Evolutionary conservation across 306 rosid species (phyloP).

Genomic region (Fagus crenata): DNA sequence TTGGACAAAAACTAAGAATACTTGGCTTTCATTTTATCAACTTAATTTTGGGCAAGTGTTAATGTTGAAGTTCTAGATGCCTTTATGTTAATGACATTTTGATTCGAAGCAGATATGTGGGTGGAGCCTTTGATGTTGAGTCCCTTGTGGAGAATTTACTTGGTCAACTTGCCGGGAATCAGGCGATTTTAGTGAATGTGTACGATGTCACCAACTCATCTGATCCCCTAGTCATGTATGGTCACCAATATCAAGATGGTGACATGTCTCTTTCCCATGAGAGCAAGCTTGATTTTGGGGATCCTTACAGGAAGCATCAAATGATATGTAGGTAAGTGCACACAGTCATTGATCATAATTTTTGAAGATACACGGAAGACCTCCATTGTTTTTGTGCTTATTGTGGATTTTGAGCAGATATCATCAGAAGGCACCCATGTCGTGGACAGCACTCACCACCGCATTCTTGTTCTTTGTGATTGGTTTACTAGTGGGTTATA

Average conservation of each 20-base stretch:
- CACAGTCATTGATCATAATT: conserved; percentile 13
- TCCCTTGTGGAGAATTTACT: conserved; percentile 98
- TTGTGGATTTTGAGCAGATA: conserved; percentile 59
- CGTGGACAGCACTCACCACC: conserved; percentile 70
- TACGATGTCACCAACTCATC: conserved; percentile 83
- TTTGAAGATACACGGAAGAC: neutral
- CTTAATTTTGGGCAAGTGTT: conserved; percentile 6
- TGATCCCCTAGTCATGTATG: conserved; percentile 80
- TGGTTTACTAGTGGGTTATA: conserved; percentile 77
- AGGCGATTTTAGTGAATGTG: conserved; percentile 86
- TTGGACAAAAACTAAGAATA: neutral
- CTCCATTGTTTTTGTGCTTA: conserved; percentile 19
- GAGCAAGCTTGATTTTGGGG: conserved; percentile 97
- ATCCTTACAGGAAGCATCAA: conserved; percentile 82
- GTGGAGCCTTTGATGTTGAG: conserved; percentile 98
- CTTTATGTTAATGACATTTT: conserved; percentile 30
- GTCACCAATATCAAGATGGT: conserved; percentile 78
- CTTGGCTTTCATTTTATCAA: conserved; percentile 10
- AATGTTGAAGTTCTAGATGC: conserved; percentile 22
- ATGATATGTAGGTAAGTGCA: conserved; percentile 90
- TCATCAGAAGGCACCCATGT: conserved; percentile 81
- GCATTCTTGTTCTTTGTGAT: conserved; percentile 74
- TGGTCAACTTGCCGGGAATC: conserved; percentile 94
- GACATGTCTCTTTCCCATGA: conserved; percentile 69
- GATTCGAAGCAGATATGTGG: conserved; percentile 66